These are phyloP conservation scores for Thelephora terrestris DNA, from an alignment of 1,284 basidiomycete species.

Conservation along the genomic window DNA sequence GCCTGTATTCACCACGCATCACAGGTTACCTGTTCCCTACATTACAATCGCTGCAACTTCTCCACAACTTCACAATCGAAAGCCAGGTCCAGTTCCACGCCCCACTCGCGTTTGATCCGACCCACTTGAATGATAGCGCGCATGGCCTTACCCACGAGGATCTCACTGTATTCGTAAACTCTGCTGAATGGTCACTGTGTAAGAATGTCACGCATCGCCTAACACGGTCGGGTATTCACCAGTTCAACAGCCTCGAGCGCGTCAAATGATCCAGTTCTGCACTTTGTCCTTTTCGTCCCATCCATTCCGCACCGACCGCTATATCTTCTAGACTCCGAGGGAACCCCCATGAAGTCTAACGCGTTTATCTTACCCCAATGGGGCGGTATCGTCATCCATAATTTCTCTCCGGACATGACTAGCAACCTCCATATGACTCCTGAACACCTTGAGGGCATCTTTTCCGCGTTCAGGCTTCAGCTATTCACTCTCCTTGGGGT, in stretches of 20 bases:
- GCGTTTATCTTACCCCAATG: slow-evolving; percentile 93
- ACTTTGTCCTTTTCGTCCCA: slow-evolving; percentile 89
- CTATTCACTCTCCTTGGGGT: slow-evolving; percentile 74
- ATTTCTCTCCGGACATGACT: slow-evolving; percentile 34
- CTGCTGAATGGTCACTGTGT: slow-evolving; percentile 93
- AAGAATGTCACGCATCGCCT: slow-evolving; percentile 17
- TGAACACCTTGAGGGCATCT: slow-evolving; percentile 43
- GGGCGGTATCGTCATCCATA: slow-evolving; percentile 83
- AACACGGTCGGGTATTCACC: slow-evolving; percentile 4
- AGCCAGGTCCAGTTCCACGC: slow-evolving; percentile 92
- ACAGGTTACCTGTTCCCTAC: slow-evolving; percentile 65
- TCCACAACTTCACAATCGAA: slow-evolving; percentile 91
- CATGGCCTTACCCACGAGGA: slow-evolving; percentile 70
- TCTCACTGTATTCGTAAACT: slow-evolving; percentile 88
- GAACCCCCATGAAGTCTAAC: slow-evolving; percentile 38
- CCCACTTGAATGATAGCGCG: slow-evolving; percentile 22
- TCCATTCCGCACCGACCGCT: slow-evolving; percentile 62
- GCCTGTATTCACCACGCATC: slow-evolving; percentile 1
- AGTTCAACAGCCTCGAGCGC: slow-evolving; percentile 55
- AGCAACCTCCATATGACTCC: slow-evolving; percentile 26
- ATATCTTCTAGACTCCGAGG: slow-evolving; percentile 47
- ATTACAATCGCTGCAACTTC: slow-evolving; percentile 43
- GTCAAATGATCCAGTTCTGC: slow-evolving; percentile 86
- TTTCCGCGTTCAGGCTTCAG: slow-evolving; percentile 68
- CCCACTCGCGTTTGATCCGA: slow-evolving; percentile 75